Percentiles rank a stretch among this genome's conserved stretches.
Conservation (phyloP, 2,329 filamentous ascomycete genomes). For the Cryphonectria japonica region DNA sequence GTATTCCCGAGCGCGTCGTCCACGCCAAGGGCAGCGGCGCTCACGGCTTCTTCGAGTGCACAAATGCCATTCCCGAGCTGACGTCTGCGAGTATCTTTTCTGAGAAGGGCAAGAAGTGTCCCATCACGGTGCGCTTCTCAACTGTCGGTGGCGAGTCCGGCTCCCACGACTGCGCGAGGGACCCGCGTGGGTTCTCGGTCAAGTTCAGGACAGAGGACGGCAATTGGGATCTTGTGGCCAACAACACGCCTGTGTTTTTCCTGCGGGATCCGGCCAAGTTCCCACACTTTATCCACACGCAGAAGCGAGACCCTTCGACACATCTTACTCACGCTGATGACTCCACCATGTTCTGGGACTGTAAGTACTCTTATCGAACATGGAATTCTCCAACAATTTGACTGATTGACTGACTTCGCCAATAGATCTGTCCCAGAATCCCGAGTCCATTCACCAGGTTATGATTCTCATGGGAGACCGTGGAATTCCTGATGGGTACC, state of each 20-base stretch:
- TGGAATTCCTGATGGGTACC: constrained; percentile 57
- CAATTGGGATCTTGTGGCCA: constrained; percentile 74
- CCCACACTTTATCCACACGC: constrained; percentile 73
- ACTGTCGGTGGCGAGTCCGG: constrained; percentile 77
- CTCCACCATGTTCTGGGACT: constrained; percentile 69
- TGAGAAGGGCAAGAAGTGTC: constrained; percentile 70
- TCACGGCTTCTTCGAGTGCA: constrained; percentile 56
- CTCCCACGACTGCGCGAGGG: constrained; percentile 71
- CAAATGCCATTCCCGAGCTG: constrained; percentile 55
- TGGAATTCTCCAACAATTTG: no score
- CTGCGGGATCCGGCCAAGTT: constrained; percentile 75
- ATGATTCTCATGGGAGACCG: constrained; percentile 63
- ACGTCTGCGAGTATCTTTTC: constrained; percentile 57
- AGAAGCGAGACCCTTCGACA: constrained; percentile 73
- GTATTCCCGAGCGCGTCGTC: constrained; percentile 65
- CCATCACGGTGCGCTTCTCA: constrained; percentile 70
- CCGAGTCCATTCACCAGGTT: constrained; percentile 59
- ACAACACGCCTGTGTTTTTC: constrained; percentile 78
- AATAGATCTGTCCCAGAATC: constrained; percentile 58
- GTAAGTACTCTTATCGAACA: not conserved
- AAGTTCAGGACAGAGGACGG: constrained; percentile 76
- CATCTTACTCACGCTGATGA: constrained; percentile 66
- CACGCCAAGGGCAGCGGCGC: constrained; percentile 64
- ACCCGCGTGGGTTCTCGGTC: constrained; percentile 72
- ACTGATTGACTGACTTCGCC: not conserved